Conservation (phyloP, 2,329 filamentous ascomycete species). For the Aspergillus thermomutatus region DNA sequence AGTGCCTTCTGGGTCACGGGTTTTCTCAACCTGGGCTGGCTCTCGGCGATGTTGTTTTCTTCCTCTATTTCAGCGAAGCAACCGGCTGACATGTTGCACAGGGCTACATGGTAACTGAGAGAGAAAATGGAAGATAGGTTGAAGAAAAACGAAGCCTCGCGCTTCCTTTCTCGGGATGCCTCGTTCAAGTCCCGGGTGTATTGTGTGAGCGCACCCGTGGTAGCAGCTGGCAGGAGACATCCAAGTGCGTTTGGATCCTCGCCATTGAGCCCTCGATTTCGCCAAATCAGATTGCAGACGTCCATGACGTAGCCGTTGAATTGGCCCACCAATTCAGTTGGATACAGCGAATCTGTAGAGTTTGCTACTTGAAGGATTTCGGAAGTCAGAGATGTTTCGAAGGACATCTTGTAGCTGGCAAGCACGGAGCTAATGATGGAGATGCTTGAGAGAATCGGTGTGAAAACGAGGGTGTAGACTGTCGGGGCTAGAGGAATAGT, state of each 20-base stretch:
- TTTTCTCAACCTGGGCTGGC: constrained; percentile 26
- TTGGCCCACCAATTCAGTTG: constrained; percentile 59
- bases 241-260: constrained; percentile 60
- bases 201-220: constrained; percentile 42
- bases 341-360: constrained; percentile 44
- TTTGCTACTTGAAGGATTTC: constrained; percentile 31
- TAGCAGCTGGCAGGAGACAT: constrained; percentile 47
- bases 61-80: constrained; percentile 50
- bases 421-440: constrained; percentile 69
- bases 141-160: constrained; percentile 29
- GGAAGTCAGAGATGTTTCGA: constrained; percentile 59
- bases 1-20: constrained; percentile 70
- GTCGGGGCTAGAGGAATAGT: constrained; percentile 65
- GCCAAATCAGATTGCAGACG: constrained; percentile 79
- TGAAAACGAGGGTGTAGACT: constrained; percentile 70
- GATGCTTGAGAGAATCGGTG: constrained; percentile 58
- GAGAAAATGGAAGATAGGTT: constrained; percentile 44
- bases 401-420: constrained; percentile 68
- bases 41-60: constrained; percentile 30
- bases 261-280: constrained; percentile 65
- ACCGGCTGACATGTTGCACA: constrained; percentile 45
- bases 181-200: constrained; percentile 42
- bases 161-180: constrained; percentile 27
- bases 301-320: constrained; percentile 89
- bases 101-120: constrained; percentile 45